Base-by-base conservation (phyloP, 31 red algal genomes). In the Asparagopsis taxiformis region DNA sequence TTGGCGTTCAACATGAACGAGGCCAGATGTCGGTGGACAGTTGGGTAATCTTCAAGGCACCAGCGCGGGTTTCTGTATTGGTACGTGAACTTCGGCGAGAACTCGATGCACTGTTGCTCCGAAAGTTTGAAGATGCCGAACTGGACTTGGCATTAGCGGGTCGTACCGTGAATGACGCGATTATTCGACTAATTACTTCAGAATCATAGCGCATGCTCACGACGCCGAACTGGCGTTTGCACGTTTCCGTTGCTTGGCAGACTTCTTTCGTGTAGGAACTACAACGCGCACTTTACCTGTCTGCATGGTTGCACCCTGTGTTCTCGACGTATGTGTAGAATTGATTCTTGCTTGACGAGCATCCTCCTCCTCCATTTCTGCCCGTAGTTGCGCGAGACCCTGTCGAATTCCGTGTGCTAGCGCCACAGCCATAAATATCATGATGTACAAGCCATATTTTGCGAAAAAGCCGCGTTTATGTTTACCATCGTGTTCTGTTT, bases 1-100 rank as follows among this genome's bases (percentile, higher is more conserved):
- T 97, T 52, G 56, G 38, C 15, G 85, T 97, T 6, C 62, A 44
- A 19, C 81, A 87, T 59, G 57, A 92, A 34, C 76, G 69, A 34
- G 82, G 74, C 29, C 72, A 60, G 62, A 70, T 97, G 48, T 66
- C 81, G 36, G 77, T 97, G 35, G 94, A 97, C 59, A 72, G 70
- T 0, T 97, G 94, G 94, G 65, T 86, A 19, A 29, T 75, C 5
- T 97, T 97, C 61, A 79, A 67, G 29, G 76, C 71, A 8, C 76
- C 88, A 6, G 94, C 94, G 2, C 70, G 68, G 34, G 77, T 84
- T n/a, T 88, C 75, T 20, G 62, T 85, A 46, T 53, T 97, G 31
- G 82, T 84, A 3, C 56, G 84, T 3, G 79, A 79, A 51, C 36
- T 92, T 25, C 94, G 94, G 15, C 51, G 59, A 24, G 32, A 87